Base-by-base conservation (phyloP, 2,329 filamentous ascomycete species). In the Colletotrichum magnum region DNA sequence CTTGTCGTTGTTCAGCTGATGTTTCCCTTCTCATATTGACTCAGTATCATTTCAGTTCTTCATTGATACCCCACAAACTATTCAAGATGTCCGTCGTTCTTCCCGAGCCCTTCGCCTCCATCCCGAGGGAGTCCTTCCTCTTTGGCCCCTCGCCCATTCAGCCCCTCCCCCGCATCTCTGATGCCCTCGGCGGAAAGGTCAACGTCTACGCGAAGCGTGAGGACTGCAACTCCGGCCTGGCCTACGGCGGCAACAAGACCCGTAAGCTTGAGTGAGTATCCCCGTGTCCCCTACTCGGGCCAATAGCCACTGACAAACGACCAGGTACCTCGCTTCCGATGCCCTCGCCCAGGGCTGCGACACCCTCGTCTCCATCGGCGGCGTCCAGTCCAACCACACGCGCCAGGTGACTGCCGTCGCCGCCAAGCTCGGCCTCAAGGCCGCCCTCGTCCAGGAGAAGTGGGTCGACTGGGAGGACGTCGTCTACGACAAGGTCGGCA, bases 141-240 rank as follows among this genome's bases (percentile, higher is more conserved):
- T 91, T 93, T 62, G 89, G 89, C 1, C 88, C 90, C 16, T 92
- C 91, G 0, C 91, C 90, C 36, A 91, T 93, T 74, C 90, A 93
- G 76, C 79, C 84, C 59, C 86, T 94, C 43, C 88, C 89, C 63
- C 86, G 90, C 71, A 92, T 93, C 75, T 89, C 89, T 39, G 77
- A 84, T 61, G 88, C 87, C 26, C 85, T 93, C 5, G 86, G 87
- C 57, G 85, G 86, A 36, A 86, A 85, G 73, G 88, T 92, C 48
- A 83, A 85, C 21, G 86, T 93, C 71, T 93, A 89, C 76, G 91
- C 91, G 61, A 93, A 93, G 79, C 87, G 91, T 58, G 91, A 93
- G 72, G 92, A 93, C 79, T 89, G 89, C 75, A 92, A 91, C 79
- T 91, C 89, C 2, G 88, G 87, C 0, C 84, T 92, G 18, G 90